phyloP scores from a whole-genome alignment of 257 asterid genomes.

The Solanum boliviense region DNA sequence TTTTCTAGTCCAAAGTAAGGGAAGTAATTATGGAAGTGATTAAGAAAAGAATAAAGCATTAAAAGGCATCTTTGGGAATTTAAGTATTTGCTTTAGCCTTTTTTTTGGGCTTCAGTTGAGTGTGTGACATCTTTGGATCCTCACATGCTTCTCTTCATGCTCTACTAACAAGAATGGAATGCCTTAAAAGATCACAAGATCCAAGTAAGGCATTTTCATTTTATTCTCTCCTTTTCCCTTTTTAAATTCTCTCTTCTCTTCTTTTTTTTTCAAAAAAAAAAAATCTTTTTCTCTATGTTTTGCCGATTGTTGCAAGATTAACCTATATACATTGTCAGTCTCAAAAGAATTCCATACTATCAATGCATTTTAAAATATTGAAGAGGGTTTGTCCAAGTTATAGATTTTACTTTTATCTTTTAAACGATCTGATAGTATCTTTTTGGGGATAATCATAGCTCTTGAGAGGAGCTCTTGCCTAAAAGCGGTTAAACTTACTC shows the following conservation, averaged over 20 bases:
- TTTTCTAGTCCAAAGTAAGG: background rate
- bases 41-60: constrained; percentile 3
- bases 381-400: background rate
- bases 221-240: background rate
- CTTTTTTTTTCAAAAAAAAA: background rate
- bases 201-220: background rate
- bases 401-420: background rate
- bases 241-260: background rate
- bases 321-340: background rate
- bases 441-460: too few species aligned
- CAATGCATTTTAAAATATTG: background rate
- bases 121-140: background rate
- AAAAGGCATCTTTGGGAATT: background rate
- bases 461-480: background rate
- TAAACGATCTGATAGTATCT: background rate
- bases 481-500: background rate
- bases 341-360: background rate
- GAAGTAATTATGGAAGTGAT: background rate
- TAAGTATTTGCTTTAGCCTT: background rate
- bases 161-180: background rate
- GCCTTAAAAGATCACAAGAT: background rate
- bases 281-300: background rate
- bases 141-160: background rate
- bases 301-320: background rate
- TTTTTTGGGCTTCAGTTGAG: background rate